phyloP scores from a whole-genome alignment of 2,329 filamentous ascomycete genomes.

The Calonectria fujianensis region DNA sequence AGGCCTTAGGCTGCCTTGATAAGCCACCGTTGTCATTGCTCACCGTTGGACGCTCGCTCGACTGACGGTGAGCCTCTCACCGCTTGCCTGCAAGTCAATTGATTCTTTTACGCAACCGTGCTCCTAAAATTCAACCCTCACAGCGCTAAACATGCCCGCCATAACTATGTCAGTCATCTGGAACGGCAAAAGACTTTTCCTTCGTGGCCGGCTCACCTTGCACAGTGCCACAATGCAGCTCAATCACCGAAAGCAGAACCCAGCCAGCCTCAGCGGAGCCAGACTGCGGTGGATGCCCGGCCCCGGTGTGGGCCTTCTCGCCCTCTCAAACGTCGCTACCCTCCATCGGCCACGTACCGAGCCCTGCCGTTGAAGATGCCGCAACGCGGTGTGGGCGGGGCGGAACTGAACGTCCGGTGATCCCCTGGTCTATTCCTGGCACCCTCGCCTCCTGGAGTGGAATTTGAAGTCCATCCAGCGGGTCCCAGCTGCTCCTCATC shows the following conservation, averaged over 20 bases:
- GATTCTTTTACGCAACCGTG: background rate
- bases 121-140: background rate
- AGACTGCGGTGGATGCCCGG: constrained; percentile 48
- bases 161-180: constrained; percentile 28
- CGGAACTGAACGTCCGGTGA: constrained; percentile 51
- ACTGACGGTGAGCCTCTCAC: constrained; percentile 29
- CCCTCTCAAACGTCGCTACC: constrained; percentile 38
- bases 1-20: constrained; percentile 19
- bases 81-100: constrained; percentile 16
- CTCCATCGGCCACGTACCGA: constrained; percentile 55
- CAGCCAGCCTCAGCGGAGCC: constrained; percentile 50
- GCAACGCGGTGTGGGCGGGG: constrained; percentile 47
- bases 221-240: constrained; percentile 49
- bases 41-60: constrained; percentile 1
- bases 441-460: constrained; percentile 19
- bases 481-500: constrained; percentile 23
- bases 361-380: constrained; percentile 43
- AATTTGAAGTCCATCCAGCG: constrained; percentile 44
- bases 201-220: constrained; percentile 39
- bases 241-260: constrained; percentile 50
- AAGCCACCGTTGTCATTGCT: background rate
- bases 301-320: constrained; percentile 47
- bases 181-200: constrained; percentile 25
- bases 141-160: background rate
- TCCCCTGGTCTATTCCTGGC: constrained; percentile 34